Evolutionary conservation across 495 filamentous ascomycete genomes (phyloP).

Genomic region (Clohesyomyces aquaticus): DNA sequence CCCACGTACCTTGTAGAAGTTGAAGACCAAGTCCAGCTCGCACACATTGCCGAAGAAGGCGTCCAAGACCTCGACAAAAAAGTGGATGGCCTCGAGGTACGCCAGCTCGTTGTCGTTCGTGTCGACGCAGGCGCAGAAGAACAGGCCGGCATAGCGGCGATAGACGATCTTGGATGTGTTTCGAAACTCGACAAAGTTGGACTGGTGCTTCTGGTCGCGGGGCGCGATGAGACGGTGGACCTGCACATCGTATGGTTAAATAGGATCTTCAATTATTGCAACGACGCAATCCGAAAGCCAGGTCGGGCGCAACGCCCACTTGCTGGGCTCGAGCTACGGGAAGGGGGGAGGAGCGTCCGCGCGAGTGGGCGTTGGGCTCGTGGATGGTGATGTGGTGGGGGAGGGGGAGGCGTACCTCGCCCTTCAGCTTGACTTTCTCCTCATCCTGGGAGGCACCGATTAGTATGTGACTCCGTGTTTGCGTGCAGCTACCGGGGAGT

Average conservation of each 20-base stretch:
- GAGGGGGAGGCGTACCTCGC: conserved; percentile 42
- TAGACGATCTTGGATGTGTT: conserved; percentile 88
- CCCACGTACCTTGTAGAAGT: conserved; percentile 79
- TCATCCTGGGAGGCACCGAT: conserved; percentile 64
- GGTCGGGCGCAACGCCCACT: background rate
- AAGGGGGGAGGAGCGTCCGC: conserved; percentile 2
- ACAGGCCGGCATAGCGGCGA: conserved; percentile 92
- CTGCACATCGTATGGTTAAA: conserved; percentile 49
- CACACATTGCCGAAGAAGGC: conserved; percentile 99
- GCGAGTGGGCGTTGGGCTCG: background rate
- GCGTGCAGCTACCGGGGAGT: conserved; percentile 6
- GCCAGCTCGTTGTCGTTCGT: conserved; percentile 98
- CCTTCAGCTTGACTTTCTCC: conserved; percentile 92
- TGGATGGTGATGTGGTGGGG: conserved; percentile 4
- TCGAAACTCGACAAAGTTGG: conserved; percentile 97
- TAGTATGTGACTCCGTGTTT: conserved; percentile 13
- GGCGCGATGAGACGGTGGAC: conserved; percentile 97
- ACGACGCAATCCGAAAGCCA: background rate
- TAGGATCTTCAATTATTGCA: conserved; percentile 18
- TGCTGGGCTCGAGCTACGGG: background rate
- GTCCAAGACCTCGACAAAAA: conserved; percentile 98
- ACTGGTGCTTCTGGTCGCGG: conserved; percentile 98
- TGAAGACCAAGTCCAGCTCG: conserved; percentile 98
- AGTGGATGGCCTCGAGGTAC: conserved; percentile 97
- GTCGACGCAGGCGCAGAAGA: conserved; percentile 99